Evolutionary conservation across 2,329 filamentous ascomycete genomes (phyloP).

Genomic region (Aspergillus floridensis): DNA sequence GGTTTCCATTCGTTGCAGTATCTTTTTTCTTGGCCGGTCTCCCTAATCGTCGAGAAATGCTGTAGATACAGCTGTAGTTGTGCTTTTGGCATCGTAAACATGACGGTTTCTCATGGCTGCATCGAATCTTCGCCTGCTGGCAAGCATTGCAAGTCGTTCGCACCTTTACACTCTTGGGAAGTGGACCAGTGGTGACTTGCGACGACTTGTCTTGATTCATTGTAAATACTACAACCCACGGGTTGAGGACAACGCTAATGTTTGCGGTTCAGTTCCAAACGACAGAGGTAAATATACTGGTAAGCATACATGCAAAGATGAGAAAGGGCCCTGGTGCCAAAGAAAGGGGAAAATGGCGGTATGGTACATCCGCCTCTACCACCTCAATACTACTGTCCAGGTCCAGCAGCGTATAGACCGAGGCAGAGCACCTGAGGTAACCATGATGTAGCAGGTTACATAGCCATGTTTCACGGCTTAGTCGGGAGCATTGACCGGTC

Average conservation of each 20-base stretch:
- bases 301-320: neutral
- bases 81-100: conserved; percentile 37
- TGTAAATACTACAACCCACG: neutral
- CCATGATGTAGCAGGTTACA: neutral
- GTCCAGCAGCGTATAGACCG: neutral
- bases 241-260: neutral
- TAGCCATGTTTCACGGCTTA: neutral
- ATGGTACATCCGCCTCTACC: neutral
- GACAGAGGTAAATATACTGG: neutral
- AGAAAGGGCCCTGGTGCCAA: neutral
- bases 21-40: conserved; percentile 35
- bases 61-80: conserved; percentile 36
- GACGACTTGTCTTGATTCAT: neutral
- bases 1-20: neutral
- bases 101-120: conserved; percentile 37
- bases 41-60: conserved; percentile 35
- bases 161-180: conserved; percentile 36
- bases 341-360: neutral
- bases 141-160: conserved; percentile 41
- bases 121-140: conserved; percentile 39
- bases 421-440: neutral
- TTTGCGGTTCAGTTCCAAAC: neutral
- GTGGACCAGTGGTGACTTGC: neutral
- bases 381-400: neutral
- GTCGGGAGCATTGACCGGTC: neutral